phyloP scores from a whole-genome alignment of 116 monocot species.

The Posidonia oceanica region DNA sequence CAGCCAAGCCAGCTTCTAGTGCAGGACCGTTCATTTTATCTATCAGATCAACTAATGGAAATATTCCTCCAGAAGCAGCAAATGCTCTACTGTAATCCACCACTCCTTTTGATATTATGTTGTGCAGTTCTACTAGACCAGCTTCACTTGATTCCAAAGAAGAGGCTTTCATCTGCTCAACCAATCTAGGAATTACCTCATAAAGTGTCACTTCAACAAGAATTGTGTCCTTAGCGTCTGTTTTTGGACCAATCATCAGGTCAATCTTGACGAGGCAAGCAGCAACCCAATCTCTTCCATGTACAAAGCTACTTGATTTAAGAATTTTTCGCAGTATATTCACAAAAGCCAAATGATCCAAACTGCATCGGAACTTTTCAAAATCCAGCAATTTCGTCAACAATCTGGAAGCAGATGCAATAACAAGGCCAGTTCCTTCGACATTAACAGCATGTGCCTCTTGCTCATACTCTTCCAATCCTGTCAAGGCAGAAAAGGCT shows the following conservation, averaged over 20 bases:
- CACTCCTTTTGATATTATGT: constrained; percentile 40
- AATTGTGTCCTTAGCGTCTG: constrained; percentile 9
- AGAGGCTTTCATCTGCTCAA: constrained; percentile 47
- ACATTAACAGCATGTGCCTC: constrained; percentile 16
- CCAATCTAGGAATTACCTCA: constrained; percentile 56
- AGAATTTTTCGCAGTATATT: constrained; percentile 28
- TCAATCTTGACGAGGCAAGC: constrained; percentile 65
- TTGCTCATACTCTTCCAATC: constrained; percentile 13
- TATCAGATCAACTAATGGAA: constrained; percentile 44
- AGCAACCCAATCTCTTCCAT: constrained; percentile 58
- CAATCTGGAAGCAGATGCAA: constrained; percentile 42
- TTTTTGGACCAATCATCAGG: constrained; percentile 12
- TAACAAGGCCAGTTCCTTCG: constrained; percentile 19
- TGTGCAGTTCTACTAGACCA: constrained; percentile 40
- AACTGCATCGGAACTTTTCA: constrained; percentile 19
- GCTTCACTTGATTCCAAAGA: constrained; percentile 26
- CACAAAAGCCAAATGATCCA: constrained; percentile 13
- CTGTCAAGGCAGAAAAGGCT: constrained; percentile 9
- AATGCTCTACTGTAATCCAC: constrained; percentile 40
- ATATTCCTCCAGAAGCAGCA: constrained; percentile 56
- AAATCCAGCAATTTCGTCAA: constrained; percentile 47
- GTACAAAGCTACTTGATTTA: constrained; percentile 38
- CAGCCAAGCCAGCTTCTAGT: constrained; percentile 45
- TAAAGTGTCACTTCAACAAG: constrained; percentile 51
- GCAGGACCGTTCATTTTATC: constrained; percentile 28